Conservation (phyloP, 305 asterid species). For the Fraxinus paxiana region DNA sequence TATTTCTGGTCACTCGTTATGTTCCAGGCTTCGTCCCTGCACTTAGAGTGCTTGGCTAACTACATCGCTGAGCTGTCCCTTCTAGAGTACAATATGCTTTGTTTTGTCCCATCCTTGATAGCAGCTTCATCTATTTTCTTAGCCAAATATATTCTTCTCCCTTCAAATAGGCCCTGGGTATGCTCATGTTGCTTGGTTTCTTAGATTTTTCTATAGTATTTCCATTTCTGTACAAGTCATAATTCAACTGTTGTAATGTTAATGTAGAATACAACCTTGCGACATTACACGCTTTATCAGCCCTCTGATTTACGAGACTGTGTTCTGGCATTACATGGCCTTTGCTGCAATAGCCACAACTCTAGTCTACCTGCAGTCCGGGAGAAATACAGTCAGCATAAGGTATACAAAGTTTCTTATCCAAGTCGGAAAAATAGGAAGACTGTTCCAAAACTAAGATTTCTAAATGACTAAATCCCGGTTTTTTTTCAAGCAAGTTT, state of each 20-base stretch:
- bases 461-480: not conserved
- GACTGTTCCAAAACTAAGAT: too few relatives aligned
- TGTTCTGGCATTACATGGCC: constrained; percentile 44
- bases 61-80: constrained; percentile 56
- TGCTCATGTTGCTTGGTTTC: not conserved
- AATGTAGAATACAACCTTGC: constrained; percentile 45
- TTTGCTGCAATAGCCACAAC: constrained; percentile 37
- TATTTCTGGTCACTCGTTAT: not conserved
- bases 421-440: too few relatives aligned
- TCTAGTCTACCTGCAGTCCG: constrained; percentile 49
- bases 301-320: constrained; percentile 41
- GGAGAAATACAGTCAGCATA: constrained; percentile 58
- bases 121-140: constrained; percentile 61
- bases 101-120: constrained; percentile 49
- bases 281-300: constrained; percentile 53
- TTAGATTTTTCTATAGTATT: not conserved
- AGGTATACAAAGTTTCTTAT: constrained; percentile 27
- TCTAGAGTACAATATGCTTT: constrained; percentile 48
- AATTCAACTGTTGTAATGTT: not conserved
- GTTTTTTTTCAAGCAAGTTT: too few relatives aligned
- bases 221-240: not conserved
- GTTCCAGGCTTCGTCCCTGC: constrained; percentile 41
- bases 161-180: constrained; percentile 52
- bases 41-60: constrained; percentile 54
- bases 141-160: constrained; percentile 46